A percentile compares a stretch with the other conserved stretches of the same genome.
These are phyloP conservation scores for Fusarium sp. DNA, from an alignment of 2,329 filamentous ascomycete species.

Conservation along the genomic window DNA sequence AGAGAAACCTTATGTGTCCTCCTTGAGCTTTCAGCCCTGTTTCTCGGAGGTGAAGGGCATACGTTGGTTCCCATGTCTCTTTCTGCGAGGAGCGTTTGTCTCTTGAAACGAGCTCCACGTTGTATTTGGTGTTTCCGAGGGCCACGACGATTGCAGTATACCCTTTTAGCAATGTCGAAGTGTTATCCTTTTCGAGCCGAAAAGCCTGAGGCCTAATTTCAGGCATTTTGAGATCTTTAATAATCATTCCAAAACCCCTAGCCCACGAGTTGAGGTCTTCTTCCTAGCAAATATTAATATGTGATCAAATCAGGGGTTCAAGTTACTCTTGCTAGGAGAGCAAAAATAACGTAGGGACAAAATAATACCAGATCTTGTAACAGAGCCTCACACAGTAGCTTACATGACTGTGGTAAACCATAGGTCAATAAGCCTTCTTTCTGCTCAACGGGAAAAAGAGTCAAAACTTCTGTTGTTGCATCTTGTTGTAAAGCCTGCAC, in stretches of 20 bases:
- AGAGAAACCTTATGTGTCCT: conserved; percentile 45
- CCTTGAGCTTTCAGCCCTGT: conserved; percentile 43
- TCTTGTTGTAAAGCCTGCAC: conserved; percentile 45
- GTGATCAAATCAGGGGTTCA: conserved; percentile 1
- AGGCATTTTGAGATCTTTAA: conserved; percentile 42
- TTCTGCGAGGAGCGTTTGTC: conserved; percentile 39
- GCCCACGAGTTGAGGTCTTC: conserved; percentile 43
- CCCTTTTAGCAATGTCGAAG: conserved; percentile 44
- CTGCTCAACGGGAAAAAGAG: conserved; percentile 43
- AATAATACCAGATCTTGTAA: conserved; percentile 41
- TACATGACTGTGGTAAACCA: conserved; percentile 43
- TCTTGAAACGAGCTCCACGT: conserved; percentile 43
- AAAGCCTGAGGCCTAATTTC: conserved; percentile 46
- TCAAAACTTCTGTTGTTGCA: conserved; percentile 45
- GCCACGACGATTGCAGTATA: conserved; percentile 45
- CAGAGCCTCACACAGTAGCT: conserved; percentile 40
- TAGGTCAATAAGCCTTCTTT: conserved; percentile 43
- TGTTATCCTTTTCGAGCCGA: conserved; percentile 45
- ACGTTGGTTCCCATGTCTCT: conserved; percentile 42
- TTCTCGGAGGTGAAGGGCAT: conserved; percentile 43
- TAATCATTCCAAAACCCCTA: conserved; percentile 38
- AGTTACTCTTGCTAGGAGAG: neutral
- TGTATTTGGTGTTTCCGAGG: conserved; percentile 44
- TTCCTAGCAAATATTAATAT: conserved; percentile 29
- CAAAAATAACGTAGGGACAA: conserved; percentile 11